Evolutionary conservation across 2,329 filamentous ascomycete species (phyloP).

Genomic region (Blastomyces gilchristii): DNA sequence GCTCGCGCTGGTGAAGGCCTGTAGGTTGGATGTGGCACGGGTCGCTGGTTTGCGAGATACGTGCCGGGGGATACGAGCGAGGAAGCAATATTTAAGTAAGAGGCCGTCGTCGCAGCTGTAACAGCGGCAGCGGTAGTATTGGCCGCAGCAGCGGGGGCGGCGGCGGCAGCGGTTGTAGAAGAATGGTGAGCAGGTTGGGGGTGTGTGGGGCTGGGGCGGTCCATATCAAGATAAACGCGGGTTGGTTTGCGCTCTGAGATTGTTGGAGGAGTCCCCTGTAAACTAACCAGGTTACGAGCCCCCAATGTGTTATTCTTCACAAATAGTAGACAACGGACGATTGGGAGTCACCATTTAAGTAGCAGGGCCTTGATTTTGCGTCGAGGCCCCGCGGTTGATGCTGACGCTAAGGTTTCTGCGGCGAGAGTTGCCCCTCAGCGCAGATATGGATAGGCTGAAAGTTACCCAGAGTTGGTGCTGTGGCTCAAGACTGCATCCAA

Average conservation of each 20-base stretch:
- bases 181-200: background rate
- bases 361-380: background rate
- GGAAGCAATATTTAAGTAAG: slow-evolving; percentile 24
- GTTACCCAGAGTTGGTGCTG: background rate
- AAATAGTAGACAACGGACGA: background rate
- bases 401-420: background rate
- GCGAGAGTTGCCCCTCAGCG: background rate
- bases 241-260: background rate
- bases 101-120: slow-evolving; percentile 8
- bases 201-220: background rate
- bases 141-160: background rate
- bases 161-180: background rate
- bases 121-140: background rate
- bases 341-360: background rate
- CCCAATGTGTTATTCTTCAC: background rate
- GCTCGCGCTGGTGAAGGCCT: slow-evolving; percentile 10
- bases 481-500: background rate
- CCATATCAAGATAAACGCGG: background rate
- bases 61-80: slow-evolving; percentile 29
- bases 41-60: slow-evolving; percentile 26
- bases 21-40: slow-evolving; percentile 10
- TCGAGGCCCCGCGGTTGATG: background rate
- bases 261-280: background rate
- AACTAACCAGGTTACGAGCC: background rate
- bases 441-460: background rate